These are phyloP conservation scores for Aspergillus alliaceus DNA, from an alignment of 2,329 filamentous ascomycete genomes.

Conservation along the genomic window DNA sequence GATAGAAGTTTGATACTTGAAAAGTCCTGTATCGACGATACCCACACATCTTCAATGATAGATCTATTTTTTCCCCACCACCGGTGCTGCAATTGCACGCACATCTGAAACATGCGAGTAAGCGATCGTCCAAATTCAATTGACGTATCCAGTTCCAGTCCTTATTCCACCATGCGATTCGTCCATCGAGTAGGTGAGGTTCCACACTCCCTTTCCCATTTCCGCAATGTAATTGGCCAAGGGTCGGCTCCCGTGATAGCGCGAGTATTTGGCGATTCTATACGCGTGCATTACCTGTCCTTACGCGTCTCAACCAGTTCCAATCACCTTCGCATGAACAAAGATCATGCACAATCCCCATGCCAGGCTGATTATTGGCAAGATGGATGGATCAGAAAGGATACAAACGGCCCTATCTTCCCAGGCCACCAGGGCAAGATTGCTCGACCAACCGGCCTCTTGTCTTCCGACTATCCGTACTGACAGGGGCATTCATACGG, in stretches of 20 bases:
- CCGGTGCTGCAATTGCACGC: neutral
- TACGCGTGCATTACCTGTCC: slow-evolving; percentile 30
- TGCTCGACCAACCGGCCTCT: neutral
- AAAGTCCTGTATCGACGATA: neutral
- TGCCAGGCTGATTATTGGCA: neutral
- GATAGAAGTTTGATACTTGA: too few species aligned
- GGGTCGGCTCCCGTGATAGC: slow-evolving; percentile 33
- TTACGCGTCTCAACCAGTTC: slow-evolving; percentile 28
- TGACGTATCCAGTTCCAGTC: neutral
- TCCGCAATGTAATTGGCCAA: slow-evolving; percentile 22
- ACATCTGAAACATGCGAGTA: neutral
- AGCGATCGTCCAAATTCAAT: neutral
- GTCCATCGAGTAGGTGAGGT: neutral
- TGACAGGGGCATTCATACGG: neutral
- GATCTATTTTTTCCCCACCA: neutral
- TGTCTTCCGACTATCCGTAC: slow-evolving; percentile 4
- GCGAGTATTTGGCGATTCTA: slow-evolving; percentile 40
- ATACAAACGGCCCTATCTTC: neutral
- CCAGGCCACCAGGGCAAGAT: neutral
- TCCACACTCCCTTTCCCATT: neutral
- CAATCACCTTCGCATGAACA: slow-evolving; percentile 12
- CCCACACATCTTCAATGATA: neutral
- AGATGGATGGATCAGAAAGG: neutral
- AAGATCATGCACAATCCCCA: neutral
- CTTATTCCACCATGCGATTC: neutral